phyloP scores from a whole-genome alignment of 2,329 filamentous ascomycete species.

The Apiospora pterosperma region DNA sequence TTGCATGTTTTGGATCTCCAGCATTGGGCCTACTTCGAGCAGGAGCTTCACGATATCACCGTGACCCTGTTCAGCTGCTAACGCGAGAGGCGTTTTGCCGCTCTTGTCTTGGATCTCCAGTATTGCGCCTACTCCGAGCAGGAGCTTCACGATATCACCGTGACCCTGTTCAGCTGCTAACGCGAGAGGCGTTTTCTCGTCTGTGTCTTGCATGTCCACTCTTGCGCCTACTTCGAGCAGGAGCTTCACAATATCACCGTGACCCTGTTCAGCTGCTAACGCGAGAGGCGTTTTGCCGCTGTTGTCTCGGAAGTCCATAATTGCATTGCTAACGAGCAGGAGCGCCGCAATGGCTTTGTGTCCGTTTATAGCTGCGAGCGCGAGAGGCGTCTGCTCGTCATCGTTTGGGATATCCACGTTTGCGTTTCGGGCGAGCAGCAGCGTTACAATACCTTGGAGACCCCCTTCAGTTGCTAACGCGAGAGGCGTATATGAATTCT shows the following conservation, averaged over 20 bases:
- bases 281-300: neutral
- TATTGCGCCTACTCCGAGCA: neutral
- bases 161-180: neutral
- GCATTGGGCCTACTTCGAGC: neutral
- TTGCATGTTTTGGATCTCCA: neutral
- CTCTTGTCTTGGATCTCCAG: neutral
- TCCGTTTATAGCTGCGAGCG: no score
- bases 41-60: neutral
- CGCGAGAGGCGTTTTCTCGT: neutral
- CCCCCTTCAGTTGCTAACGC: neutral
- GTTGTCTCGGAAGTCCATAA: neutral
- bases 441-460: no score
- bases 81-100: neutral
- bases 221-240: neutral
- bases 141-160: neutral
- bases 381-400: no score
- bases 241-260: neutral
- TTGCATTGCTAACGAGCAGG: no score
- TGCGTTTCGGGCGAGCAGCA: no score
- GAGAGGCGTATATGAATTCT: no score
- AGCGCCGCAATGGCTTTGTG: no score
- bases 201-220: neutral
- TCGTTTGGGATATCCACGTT: no score
- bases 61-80: neutral
- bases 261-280: neutral